A percentile compares a stretch with the other conserved stretches of the same genome.
Conservation (phyloP, 2,329 filamentous ascomycete species). For the Dothistroma pini region DNA sequence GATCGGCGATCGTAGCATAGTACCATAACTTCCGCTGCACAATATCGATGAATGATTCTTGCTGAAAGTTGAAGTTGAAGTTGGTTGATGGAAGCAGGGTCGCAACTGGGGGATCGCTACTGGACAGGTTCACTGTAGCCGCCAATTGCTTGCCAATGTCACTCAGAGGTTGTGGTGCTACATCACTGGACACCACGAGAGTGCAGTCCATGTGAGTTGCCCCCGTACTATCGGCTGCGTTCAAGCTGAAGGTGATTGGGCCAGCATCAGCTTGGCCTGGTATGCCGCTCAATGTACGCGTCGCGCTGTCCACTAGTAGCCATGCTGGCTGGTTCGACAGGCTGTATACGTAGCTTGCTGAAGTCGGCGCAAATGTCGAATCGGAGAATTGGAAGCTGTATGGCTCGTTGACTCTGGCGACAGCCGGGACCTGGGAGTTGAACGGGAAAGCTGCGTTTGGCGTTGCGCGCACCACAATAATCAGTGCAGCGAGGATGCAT, state of each 20-base stretch:
- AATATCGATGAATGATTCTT: slow-evolving; percentile 58
- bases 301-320: slow-evolving; percentile 66
- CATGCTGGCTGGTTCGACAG: slow-evolving; percentile 65
- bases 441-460: slow-evolving; percentile 62
- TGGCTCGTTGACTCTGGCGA: slow-evolving; percentile 63
- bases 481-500: slow-evolving; percentile 18
- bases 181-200: slow-evolving; percentile 62
- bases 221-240: slow-evolving; percentile 65
- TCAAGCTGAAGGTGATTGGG: slow-evolving; percentile 60
- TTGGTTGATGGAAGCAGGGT: slow-evolving; percentile 35
- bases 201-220: slow-evolving; percentile 63
- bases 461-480: slow-evolving; percentile 22
- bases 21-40: slow-evolving; percentile 56
- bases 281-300: slow-evolving; percentile 66
- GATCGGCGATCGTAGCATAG: slow-evolving; percentile 71
- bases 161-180: slow-evolving; percentile 52
- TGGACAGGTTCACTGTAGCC: slow-evolving; percentile 50
- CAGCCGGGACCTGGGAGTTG: slow-evolving; percentile 78
- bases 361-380: slow-evolving; percentile 66
- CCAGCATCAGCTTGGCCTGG: slow-evolving; percentile 58
- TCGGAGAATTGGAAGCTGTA: slow-evolving; percentile 70
- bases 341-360: slow-evolving; percentile 59
- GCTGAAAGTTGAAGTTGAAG: slow-evolving; percentile 43
- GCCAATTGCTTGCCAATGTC: slow-evolving; percentile 58
- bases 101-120: slow-evolving; percentile 58